A percentile compares a stretch with the other conserved stretches of the same genome.
Conservation (phyloP, 1,284 basidiomycete genomes). For the Inonotus hispidus region DNA sequence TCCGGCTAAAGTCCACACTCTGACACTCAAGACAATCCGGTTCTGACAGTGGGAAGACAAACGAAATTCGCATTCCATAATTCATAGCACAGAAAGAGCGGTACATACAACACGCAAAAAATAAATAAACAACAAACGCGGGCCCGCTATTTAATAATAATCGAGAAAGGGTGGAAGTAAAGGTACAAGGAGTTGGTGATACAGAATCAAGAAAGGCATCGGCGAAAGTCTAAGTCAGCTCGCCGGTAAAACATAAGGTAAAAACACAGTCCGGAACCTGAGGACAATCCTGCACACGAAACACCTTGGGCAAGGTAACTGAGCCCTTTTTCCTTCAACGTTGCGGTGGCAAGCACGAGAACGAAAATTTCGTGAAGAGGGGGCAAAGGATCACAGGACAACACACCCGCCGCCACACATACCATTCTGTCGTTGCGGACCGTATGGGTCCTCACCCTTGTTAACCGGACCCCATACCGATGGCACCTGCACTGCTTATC, state of each 20-base stretch:
- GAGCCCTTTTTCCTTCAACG: background rate
- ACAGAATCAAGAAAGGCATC: background rate
- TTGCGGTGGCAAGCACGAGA: background rate
- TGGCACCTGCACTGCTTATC: constrained; percentile 55
- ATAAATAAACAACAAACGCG: constrained; percentile 1
- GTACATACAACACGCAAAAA: background rate
- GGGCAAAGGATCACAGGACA: constrained; percentile 6
- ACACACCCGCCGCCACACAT: constrained; percentile 13
- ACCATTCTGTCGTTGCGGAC: constrained; percentile 29
- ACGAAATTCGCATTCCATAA: background rate
- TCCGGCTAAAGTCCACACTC: background rate
- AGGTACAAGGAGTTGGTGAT: background rate
- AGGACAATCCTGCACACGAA: background rate
- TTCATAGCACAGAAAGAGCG: background rate
- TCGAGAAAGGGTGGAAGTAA: background rate
- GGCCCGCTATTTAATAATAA: background rate
- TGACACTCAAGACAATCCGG: background rate
- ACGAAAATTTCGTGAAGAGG: background rate
- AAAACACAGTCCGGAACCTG: background rate
- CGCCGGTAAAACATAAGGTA: background rate
- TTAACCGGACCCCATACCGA: constrained; percentile 89
- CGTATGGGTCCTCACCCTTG: constrained; percentile 80
- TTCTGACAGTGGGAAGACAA: background rate
- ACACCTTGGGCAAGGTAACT: too few species aligned
- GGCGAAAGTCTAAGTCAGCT: background rate